Evolutionary conservation across 768 basidiomycete genomes (phyloP).

Genomic region (Amanita pallidorosea): DNA sequence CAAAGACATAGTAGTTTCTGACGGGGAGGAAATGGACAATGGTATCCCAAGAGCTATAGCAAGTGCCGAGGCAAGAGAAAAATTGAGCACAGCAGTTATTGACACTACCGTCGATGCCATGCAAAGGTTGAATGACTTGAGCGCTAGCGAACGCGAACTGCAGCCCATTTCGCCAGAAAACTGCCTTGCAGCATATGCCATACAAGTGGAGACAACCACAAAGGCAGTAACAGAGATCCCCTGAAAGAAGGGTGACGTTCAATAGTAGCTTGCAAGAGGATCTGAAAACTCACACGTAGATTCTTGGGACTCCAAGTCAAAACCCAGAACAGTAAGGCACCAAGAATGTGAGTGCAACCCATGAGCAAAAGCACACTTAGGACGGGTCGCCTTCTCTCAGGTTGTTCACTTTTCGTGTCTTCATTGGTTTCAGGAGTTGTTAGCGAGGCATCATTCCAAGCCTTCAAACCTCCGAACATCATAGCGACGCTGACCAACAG

Average conservation of each 20-base stretch:
- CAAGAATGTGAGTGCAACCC: conserved; percentile 43
- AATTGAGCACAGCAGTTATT: conserved; percentile 82
- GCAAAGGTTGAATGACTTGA: conserved; percentile 73
- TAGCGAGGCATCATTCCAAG: conserved; percentile 66
- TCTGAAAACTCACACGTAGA: conserved; percentile 23
- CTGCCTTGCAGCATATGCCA: conserved; percentile 15
- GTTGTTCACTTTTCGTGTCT: conserved; percentile 11
- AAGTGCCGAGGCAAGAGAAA: conserved; percentile 73
- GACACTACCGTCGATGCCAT: conserved; percentile 79
- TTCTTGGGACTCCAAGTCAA: conserved; percentile 35
- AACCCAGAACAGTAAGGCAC: conserved; percentile 37
- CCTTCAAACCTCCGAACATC: conserved; percentile 72
- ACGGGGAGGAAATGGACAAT: conserved; percentile 32
- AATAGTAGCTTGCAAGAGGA: not conserved
- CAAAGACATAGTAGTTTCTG: conserved; percentile 12
- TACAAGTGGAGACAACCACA: conserved; percentile 10
- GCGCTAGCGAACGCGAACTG: conserved; percentile 33
- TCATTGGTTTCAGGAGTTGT: conserved; percentile 12
- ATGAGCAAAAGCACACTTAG: conserved; percentile 43
- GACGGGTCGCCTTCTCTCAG: conserved; percentile 35
- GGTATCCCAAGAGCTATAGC: conserved; percentile 58
- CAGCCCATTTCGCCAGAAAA: conserved; percentile 13
- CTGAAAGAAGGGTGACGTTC: conserved; percentile 12
- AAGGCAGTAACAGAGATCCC: conserved; percentile 19
- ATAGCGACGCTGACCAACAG: conserved; percentile 77